phyloP scores from a whole-genome alignment of 306 rosid species.

The Pyrus bretschneideri region DNA sequence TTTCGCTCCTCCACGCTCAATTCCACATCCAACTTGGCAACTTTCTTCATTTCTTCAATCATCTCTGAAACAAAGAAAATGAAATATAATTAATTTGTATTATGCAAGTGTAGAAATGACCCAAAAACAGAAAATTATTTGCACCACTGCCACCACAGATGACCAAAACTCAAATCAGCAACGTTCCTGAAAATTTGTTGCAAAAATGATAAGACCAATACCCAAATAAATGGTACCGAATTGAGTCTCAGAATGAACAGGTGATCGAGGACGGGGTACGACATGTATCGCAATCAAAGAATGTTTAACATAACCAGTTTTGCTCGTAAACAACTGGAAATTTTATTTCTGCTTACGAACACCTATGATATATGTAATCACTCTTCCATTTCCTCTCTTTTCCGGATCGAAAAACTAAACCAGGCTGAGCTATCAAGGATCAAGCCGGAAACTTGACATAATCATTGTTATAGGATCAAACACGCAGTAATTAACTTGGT shows the following conservation, averaged over 20 bases:
- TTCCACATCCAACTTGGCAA: slow-evolving; percentile 36
- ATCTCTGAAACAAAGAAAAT: slow-evolving; percentile 25
- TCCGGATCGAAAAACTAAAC: background rate
- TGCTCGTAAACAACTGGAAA: background rate
- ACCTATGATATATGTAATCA: background rate
- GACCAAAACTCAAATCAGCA: background rate
- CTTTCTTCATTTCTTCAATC: slow-evolving; percentile 42
- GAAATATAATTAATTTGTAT: background rate
- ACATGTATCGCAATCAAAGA: background rate
- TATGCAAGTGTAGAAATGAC: background rate
- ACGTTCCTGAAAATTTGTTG: background rate
- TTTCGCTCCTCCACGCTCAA: slow-evolving; percentile 38
- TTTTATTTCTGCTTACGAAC: background rate
- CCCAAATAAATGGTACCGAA: background rate
- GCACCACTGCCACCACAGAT: background rate
- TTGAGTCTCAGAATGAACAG: background rate
- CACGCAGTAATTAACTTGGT: background rate
- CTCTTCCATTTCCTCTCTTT: background rate
- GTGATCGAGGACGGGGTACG: background rate
- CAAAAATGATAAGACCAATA: background rate
- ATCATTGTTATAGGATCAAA: background rate
- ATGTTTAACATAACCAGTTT: background rate
- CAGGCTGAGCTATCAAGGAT: background rate
- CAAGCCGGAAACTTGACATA: too few species aligned
- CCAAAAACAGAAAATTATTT: background rate